Base-by-base conservation (phyloP, 495 filamentous ascomycete species). In the Bryoglossum gracile region DNA sequence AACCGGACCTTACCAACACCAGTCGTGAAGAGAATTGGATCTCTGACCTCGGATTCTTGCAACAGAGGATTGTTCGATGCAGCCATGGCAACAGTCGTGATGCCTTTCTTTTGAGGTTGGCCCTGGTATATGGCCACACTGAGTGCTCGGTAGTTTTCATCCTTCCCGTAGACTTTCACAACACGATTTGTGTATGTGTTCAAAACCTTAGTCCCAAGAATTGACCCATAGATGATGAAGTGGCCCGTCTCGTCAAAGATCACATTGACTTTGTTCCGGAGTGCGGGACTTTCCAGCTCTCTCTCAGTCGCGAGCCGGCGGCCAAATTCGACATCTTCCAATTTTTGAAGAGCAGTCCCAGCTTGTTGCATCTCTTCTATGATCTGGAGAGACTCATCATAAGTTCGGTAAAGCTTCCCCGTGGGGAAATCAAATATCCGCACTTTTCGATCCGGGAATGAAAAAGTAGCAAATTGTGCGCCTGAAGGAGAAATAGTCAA, bases 31-130 rank as follows among this genome's bases (percentile, higher is more conserved):
- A 99, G 74, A 64, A 97, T 88, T 0, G 92, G 88, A 64, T 99
- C 92, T 52, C 92, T 79, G 28, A 81, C 78, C 67, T 96, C 89
- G 14, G 92, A 87, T 68, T 96, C 92, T 58, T 89, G 84, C 13
- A 99, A 76, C 9, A 99, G 79, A 0, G 92, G 92, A 61, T 99
- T 99, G 54, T 75, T 81, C 39, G 85, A 89, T 2, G 92, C 94
- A 2, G 92, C 92, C 92, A 99, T 99, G 33, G 87, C 89, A n/a
- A 99, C 83, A 0, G 94, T 97, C 11, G 90, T 84, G 6, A 96
- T 68, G 4, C 83, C 83, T 62, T 97, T 97, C 63, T 87, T 89
- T 57, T 89, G 83, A 0, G 92, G 94, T 53, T 88, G 85, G 40
- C 92, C 92, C 70, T 99, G 92, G 62, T 97, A 99, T n/a, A 99